phyloP scores from a whole-genome alignment of 1,284 basidiomycete species.

The Coriolopsis trogii region DNA sequence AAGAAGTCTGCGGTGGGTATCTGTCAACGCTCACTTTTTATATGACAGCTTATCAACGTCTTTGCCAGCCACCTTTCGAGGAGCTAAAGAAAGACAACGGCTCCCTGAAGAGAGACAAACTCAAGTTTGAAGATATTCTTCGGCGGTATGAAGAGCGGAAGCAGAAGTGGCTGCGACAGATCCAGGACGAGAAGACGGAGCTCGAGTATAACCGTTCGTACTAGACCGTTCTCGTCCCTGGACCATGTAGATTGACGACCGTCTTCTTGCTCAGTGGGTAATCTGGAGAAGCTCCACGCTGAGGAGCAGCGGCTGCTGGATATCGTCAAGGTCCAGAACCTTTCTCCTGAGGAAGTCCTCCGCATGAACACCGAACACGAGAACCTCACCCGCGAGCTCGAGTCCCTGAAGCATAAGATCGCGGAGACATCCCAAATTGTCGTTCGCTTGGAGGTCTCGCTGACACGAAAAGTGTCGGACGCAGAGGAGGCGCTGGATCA shows the following conservation, averaged over 20 bases:
- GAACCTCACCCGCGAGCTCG: slow-evolving; percentile 65
- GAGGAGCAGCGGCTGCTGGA: slow-evolving; percentile 66
- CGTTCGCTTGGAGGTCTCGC: slow-evolving; percentile 76
- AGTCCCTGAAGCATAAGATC: slow-evolving; percentile 76
- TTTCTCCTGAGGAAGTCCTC: slow-evolving; percentile 82
- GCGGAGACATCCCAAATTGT: slow-evolving; percentile 69
- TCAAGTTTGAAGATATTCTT: slow-evolving; percentile 72
- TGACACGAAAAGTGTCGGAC: slow-evolving; percentile 75
- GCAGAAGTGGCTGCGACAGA: slow-evolving; percentile 61
- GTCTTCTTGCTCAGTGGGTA: slow-evolving; percentile 43
- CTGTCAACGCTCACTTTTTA: background rate
- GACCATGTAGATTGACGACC: no score
- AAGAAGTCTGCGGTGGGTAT: slow-evolving; percentile 57
- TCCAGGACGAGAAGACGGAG: slow-evolving; percentile 65
- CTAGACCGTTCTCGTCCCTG: slow-evolving; percentile 2
- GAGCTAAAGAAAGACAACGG: slow-evolving; percentile 61
- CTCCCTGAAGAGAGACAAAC: slow-evolving; percentile 60
- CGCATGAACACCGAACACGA: slow-evolving; percentile 89
- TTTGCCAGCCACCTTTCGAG: slow-evolving; percentile 63
- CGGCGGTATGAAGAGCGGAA: slow-evolving; percentile 65
- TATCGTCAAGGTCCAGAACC: slow-evolving; percentile 80
- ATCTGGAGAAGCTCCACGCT: slow-evolving; percentile 59
- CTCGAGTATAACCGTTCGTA: slow-evolving; percentile 51
- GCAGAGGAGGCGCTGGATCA: slow-evolving; percentile 79
- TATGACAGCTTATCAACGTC: slow-evolving; percentile 1